Evolutionary conservation across 1,284 basidiomycete species (phyloP).

Genomic region (Heterobasidion irregulare): DNA sequence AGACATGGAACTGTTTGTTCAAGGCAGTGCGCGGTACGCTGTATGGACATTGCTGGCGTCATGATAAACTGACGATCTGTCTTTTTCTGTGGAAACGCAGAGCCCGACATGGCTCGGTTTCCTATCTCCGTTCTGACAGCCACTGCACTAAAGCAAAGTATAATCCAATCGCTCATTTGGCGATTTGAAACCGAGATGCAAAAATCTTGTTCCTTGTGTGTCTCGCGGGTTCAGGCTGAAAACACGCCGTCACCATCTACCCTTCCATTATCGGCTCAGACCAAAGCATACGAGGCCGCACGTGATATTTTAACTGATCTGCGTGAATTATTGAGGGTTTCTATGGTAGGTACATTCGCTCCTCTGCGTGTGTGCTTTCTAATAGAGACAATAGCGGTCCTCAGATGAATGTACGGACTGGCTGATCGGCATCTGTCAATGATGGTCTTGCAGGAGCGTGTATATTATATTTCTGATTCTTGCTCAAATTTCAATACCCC

Average conservation of each 20-base stretch:
- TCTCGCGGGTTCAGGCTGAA: neutral
- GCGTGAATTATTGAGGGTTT: neutral
- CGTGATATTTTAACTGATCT: neutral
- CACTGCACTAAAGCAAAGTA: neutral
- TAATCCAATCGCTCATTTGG: neutral
- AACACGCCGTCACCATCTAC: neutral
- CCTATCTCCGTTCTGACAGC: conserved; percentile 9
- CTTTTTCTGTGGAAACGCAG: neutral
- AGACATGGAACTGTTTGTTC: conserved; percentile 9
- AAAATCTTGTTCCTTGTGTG: neutral
- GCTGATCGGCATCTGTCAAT: too few relatives aligned
- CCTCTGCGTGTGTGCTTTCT: too few relatives aligned
- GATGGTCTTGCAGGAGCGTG: too few relatives aligned
- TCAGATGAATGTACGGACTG: too few relatives aligned
- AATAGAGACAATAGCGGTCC: too few relatives aligned
- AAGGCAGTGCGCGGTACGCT: conserved; percentile 7
- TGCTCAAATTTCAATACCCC: too few relatives aligned
- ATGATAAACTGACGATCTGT: neutral
- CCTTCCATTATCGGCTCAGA: neutral
- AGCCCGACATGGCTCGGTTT: conserved; percentile 7
- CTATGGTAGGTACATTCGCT: too few relatives aligned
- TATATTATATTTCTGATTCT: too few relatives aligned
- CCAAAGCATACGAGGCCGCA: neutral
- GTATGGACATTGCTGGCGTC: neutral
- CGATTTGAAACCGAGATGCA: neutral